Evolutionary conservation across 352 stramenopile genomes (phyloP).

Genomic region (Globisporangium perplexum): DNA sequence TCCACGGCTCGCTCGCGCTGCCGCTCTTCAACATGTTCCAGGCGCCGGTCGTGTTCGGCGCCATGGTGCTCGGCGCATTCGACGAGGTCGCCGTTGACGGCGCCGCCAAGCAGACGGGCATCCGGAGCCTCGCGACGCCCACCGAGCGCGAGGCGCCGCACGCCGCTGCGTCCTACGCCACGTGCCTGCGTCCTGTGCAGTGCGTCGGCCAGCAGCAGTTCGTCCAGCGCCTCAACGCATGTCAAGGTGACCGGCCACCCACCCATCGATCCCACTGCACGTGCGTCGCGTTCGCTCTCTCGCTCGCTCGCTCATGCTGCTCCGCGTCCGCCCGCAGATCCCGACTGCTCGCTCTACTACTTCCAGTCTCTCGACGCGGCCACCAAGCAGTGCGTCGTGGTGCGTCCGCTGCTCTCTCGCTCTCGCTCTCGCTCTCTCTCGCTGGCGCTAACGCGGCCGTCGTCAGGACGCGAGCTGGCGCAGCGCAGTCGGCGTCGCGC

Average conservation of each 20-base stretch:
- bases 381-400: conserved; percentile 46
- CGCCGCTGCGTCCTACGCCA: too few relatives aligned
- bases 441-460: background rate
- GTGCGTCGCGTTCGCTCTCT: too few relatives aligned
- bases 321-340: conserved; percentile 22
- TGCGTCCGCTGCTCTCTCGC: conserved; percentile 17
- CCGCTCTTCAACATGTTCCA: conserved; percentile 72
- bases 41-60: conserved; percentile 49
- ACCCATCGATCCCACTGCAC: too few relatives aligned
- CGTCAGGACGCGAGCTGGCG: conserved; percentile 33
- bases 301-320: background rate
- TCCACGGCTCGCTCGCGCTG: conserved; percentile 40
- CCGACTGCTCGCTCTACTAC: conserved; percentile 54
- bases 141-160: too few relatives aligned
- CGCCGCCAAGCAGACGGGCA: conserved; percentile 25
- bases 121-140: conserved; percentile 5
- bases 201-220: conserved; percentile 46
- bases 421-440: background rate
- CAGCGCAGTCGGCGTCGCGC: conserved; percentile 23
- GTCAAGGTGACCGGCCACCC: conserved; percentile 25
- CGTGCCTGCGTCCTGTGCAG: conserved; percentile 10
- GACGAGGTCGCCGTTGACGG: conserved; percentile 40
- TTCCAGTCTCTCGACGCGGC: conserved; percentile 45
- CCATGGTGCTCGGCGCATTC: conserved; percentile 46
- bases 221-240: conserved; percentile 31